Base-by-base conservation (phyloP, 2,329 filamentous ascomycete species). In the Tolypocladium inflatum region DNA sequence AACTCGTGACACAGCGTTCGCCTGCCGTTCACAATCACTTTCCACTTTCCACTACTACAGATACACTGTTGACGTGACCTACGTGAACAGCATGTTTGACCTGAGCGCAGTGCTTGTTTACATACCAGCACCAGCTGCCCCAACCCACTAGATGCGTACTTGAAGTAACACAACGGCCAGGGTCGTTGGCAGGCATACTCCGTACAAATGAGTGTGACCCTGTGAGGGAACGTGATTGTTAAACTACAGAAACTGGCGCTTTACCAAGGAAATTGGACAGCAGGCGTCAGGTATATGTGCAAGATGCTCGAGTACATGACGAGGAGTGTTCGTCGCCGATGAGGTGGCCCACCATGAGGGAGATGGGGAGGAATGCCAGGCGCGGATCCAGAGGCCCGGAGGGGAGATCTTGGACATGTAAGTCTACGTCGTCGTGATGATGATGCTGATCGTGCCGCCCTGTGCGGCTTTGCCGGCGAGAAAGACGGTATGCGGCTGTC, bases 351-450 rank as follows among this genome's bases (percentile, higher is more conserved):
- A 80, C 60, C 4, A 80, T 70, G 21, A 73, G 78, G 63, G 80
- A 79, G 3, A 75, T 74, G 79, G 78, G 78, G 55, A 80, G 76
- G 51, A 80, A 71, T 1, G 78, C 76, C 63, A 81, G 73, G 3
- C 75, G 70, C 0, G 78, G n/a, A n/a, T n/a, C n/a, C n/a, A n/a
- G n/a, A n/a, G 73, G 4, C 67, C 68, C 0, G 74, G 70, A 0
- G 79, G 78, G 1, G 77, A 65, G n/a, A 78, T 74, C 60, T 81
- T 79, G 17, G 78, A 80, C 62, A 80, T 73, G 67, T 80, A 80
- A 0, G 78, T 80, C 58, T 76, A 70, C 4, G 71, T 69, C 9
- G 72, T 71, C 42, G 72, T 69, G 66, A n/a, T n/a, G 75, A 78
- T 68, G 53, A 76, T 71, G 15, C 78, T 78, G 42, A 79, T 73